Conservation (phyloP, 2,329 filamentous ascomycete genomes). For the Clonostachys byssicola region DNA sequence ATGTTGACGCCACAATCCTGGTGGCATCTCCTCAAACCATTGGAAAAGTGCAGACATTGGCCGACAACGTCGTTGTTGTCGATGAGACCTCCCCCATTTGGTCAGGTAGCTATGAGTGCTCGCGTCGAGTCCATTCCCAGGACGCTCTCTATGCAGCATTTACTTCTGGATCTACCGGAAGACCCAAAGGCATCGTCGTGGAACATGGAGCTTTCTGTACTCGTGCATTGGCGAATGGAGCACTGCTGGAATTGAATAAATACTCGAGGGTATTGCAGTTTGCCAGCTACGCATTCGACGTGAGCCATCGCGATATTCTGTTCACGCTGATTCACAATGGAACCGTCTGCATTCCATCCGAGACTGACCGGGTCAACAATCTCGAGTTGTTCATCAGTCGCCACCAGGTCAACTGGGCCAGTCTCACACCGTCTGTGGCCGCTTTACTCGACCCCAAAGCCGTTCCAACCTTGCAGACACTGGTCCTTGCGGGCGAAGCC, state of each 20-base stretch:
- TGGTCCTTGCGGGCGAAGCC: background rate
- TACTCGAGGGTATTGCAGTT: constrained; percentile 20
- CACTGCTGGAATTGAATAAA: constrained; percentile 11
- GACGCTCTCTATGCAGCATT: constrained; percentile 14
- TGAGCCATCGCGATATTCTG: constrained; percentile 4
- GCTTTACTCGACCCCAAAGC: background rate
- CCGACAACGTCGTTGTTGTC: too few species aligned
- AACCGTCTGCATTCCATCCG: constrained; percentile 5
- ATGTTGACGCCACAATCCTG: too few species aligned
- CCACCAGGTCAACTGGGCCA: constrained; percentile 10
- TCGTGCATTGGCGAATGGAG: constrained; percentile 9
- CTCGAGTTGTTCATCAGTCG: constrained; percentile 2
- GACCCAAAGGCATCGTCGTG: constrained; percentile 12
- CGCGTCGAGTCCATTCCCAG: too few species aligned
- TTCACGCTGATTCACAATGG: constrained; percentile 3
- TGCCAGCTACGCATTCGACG: constrained; percentile 6
- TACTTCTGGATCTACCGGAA: constrained; percentile 13
- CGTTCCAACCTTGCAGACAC: background rate
- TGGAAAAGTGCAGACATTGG: too few species aligned
- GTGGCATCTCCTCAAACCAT: too few species aligned
- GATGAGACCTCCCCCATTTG: too few species aligned
- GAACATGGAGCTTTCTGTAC: constrained; percentile 11
- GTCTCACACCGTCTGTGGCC: constrained; percentile 5
- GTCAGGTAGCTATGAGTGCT: too few species aligned
- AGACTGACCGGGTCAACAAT: constrained; percentile 3